These are phyloP conservation scores for Myotisia sp. DNA, from an alignment of 2,329 filamentous ascomycete species.

Conservation along the genomic window DNA sequence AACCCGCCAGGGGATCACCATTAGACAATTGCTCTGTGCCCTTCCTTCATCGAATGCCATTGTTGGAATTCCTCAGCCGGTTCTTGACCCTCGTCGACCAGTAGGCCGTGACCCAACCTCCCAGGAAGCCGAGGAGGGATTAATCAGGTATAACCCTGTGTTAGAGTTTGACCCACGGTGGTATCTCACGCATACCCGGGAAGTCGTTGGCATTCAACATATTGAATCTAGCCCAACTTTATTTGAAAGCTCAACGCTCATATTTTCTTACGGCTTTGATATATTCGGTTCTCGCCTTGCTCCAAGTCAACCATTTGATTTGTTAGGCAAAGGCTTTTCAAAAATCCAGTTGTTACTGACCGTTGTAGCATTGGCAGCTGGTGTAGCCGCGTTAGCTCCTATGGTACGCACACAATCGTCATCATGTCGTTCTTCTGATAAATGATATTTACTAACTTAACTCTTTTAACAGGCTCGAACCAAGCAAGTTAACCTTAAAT, in stretches of 20 bases:
- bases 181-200: slow-evolving; percentile 66
- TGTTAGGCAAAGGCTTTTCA: slow-evolving; percentile 85
- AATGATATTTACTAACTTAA: slow-evolving; percentile 2
- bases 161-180: slow-evolving; percentile 74
- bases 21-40: slow-evolving; percentile 65
- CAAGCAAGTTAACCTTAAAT: slow-evolving; percentile 35
- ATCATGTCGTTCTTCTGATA: background rate
- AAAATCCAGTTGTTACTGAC: slow-evolving; percentile 74
- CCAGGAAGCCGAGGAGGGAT: slow-evolving; percentile 67
- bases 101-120: slow-evolving; percentile 70
- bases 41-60: slow-evolving; percentile 60
- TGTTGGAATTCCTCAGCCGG: slow-evolving; percentile 59
- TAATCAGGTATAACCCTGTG: slow-evolving; percentile 59
- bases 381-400: slow-evolving; percentile 65
- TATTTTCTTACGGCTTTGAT: slow-evolving; percentile 80
- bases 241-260: slow-evolving; percentile 80
- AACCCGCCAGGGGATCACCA: slow-evolving; percentile 83
- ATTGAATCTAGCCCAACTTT: slow-evolving; percentile 64
- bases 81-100: slow-evolving; percentile 76
- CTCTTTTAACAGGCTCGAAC: slow-evolving; percentile 28
- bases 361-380: slow-evolving; percentile 62
- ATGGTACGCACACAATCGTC: slow-evolving; percentile 48
- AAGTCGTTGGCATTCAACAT: slow-evolving; percentile 59
- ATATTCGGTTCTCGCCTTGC: slow-evolving; percentile 73
- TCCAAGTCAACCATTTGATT: slow-evolving; percentile 84